Percentiles rank a stretch among this genome's conserved stretches.
Conservation (phyloP, 1,139 yeast species). For the Casaregolazyma lundiana region DNA sequence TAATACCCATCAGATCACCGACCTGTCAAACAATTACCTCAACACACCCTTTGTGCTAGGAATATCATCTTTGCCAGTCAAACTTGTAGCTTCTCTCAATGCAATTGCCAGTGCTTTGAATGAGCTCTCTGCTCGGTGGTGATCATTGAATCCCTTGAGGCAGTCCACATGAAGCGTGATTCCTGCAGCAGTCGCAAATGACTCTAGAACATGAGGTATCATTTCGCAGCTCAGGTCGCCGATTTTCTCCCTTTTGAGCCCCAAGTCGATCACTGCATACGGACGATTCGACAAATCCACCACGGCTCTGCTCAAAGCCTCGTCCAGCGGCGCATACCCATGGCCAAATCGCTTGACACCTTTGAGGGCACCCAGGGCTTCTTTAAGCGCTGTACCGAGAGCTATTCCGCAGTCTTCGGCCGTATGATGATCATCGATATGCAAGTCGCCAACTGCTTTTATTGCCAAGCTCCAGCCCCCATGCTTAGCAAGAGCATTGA, state of each 20-base stretch:
- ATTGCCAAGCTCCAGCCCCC: constrained; percentile 91
- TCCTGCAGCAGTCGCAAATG: constrained; percentile 89
- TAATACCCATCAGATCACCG: no score
- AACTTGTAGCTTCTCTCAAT: constrained; percentile 74
- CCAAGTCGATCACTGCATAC: constrained; percentile 81
- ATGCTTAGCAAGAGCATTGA: constrained; percentile 94
- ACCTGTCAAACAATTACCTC: constrained; percentile 22
- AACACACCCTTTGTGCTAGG: constrained; percentile 97
- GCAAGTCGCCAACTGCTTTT: constrained; percentile 90
- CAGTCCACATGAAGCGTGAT: constrained; percentile 93
- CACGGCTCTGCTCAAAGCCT: constrained; percentile 90
- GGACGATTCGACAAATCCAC: constrained; percentile 93
- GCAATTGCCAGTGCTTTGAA: constrained; percentile 95
- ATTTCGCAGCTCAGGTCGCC: constrained; percentile 92
- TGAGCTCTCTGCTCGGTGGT: constrained; percentile 93
- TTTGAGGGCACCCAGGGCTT: constrained; percentile 81
- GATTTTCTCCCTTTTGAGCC: constrained; percentile 84
- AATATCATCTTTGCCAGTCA: constrained; percentile 82
- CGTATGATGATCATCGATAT: constrained; percentile 95
- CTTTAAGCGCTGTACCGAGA: constrained; percentile 80
- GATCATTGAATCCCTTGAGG: constrained; percentile 88
- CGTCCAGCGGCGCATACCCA: constrained; percentile 95
- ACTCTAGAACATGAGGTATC: constrained; percentile 94
- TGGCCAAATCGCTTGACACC: constrained; percentile 93
- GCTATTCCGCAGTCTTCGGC: constrained; percentile 95